Evolutionary conservation across 352 stramenopile species (phyloP), one percentile per base, ranked within the genome.

Genomic region (Phytophthora constricta): DNA sequence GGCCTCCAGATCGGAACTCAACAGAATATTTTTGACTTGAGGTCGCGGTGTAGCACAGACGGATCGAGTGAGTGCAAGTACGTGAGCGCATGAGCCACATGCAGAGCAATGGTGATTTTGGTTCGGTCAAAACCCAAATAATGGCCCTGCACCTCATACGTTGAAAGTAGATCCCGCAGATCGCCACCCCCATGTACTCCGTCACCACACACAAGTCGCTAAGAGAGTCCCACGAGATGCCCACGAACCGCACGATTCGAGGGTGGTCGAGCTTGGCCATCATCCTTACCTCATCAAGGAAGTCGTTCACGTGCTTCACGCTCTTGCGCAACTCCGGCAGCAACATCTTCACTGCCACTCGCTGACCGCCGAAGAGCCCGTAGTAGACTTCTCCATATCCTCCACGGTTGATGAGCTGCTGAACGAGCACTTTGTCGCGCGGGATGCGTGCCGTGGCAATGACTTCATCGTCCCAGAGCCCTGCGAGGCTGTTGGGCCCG

Each of bases 151-250:
- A 16, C 56, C 51, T 64, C 57, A 19, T 75, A 64, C 14, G 33
- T 50, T 4, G 26, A 57, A n/a, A 89, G 52, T n/a, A 89, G 66
- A 4, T 71, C 76, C 5, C 78, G 76, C 1, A 91, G 50, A 57
- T 91, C 82, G 1, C 82, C 82, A 2, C 74, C 68, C 88, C 80
- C 82, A 89, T 86, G 49, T 79, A 84, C 68, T 89, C 82, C 17
- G 74, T 76, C 8, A 89, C 80, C 2, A 68, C 68, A 19, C 65
- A 75, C 0, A 91, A 47, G 46, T 87, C 74, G 0, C 62, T 54
- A 0, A 87, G 57, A 0, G 70, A 71, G 49, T 87, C 80, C 79
- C 82, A 91, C 0, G 78, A 65, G 13, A 89, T 67, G 1, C 82
- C 82, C 4, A 89, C 55, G 41, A 89, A 89, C 23, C 77, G 61